Percentiles rank a stretch among this genome's conserved stretches.
Conservation (phyloP, 2,329 filamentous ascomycete genomes). For the Rasamsonia emersonii region DNA sequence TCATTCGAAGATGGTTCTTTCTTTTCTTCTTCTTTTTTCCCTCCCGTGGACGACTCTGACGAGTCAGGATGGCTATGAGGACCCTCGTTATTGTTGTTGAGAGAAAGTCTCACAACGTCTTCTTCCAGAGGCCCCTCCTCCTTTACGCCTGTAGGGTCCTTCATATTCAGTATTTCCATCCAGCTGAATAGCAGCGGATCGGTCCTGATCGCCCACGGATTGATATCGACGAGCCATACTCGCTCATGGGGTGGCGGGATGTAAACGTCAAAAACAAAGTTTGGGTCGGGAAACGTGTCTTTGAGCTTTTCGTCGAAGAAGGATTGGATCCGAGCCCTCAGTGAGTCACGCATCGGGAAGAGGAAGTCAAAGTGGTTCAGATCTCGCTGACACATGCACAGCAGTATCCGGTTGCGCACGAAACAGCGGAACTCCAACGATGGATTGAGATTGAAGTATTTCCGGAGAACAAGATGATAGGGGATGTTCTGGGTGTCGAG, state of each 20-base stretch:
- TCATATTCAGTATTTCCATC: constrained; percentile 71
- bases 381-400: constrained; percentile 82
- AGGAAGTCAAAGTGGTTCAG: constrained; percentile 86
- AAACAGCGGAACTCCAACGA: constrained; percentile 94
- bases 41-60: constrained; percentile 25
- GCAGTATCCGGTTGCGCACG: constrained; percentile 69
- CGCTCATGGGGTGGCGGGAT: constrained; percentile 66
- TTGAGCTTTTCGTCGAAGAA: constrained; percentile 71
- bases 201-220: constrained; percentile 84
- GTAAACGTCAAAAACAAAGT: constrained; percentile 89
- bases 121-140: constrained; percentile 24
- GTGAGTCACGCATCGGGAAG: constrained; percentile 53
- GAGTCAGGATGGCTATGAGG: constrained; percentile 13
- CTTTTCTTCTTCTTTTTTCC: constrained; percentile 38
- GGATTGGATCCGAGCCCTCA: constrained; percentile 60
- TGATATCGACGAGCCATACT: constrained; percentile 86
- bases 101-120: constrained; percentile 27
- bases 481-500: constrained; percentile 41
- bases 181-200: constrained; percentile 86
- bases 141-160: constrained; percentile 33
- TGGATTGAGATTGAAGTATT: constrained; percentile 81
- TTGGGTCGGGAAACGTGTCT: constrained; percentile 71
- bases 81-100: constrained; percentile 12
- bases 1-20: constrained; percentile 39
- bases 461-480: constrained; percentile 76